Base-by-base conservation (phyloP, 768 basidiomycete genomes). In the Tricholoma flavovirens region DNA sequence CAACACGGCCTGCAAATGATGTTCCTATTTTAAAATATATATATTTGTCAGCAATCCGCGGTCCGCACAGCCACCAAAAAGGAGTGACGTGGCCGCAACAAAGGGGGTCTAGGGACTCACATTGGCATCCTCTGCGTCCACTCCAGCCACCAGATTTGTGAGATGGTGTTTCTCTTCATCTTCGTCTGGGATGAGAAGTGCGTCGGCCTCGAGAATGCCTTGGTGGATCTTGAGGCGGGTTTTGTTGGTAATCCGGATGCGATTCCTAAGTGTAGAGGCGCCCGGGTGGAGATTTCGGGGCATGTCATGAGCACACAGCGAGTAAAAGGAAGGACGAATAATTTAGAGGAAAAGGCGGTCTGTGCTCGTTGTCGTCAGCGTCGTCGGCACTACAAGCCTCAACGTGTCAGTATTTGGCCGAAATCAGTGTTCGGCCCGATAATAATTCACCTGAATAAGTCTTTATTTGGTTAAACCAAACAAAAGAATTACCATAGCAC, bases 191-290 rank as follows among this genome's bases (percentile, higher is more conserved):
- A 90, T 83, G 56, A 90, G 81, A 61, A 89, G 75, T 38, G 85
- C 79, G 67, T 91, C 90, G 30, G 83, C 85, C 66, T 93, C 90
- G 75, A 90, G 81, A 70, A 82, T 83, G 58, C 90, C 91, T 71
- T 84, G 83, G 67, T 86, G 75, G 75, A 93, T 84, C 77, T 83
- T 88, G 68, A 93, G 88, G 59, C 90, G 84, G 65, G 88, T 90
- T 79, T 93, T 93, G 78, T 93, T 91, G 70, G 89, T 93, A 75
- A 93, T 87, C 70, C 90, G 86, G 75, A 90, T 91, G 73, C 90
- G 86, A 69, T 90, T 90, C 72, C 90, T 74, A 75, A 88, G 86
- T 62, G 87, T 83, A 58, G 88, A 86, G 64, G 86, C 82, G 73
- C 83, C 85, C 76, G 86, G 73, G 73, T 83, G 83, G 66, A 83